These are phyloP conservation scores for Biscogniauxia sp. DNA, from an alignment of 2,329 filamentous ascomycete species.

Conservation along the genomic window DNA sequence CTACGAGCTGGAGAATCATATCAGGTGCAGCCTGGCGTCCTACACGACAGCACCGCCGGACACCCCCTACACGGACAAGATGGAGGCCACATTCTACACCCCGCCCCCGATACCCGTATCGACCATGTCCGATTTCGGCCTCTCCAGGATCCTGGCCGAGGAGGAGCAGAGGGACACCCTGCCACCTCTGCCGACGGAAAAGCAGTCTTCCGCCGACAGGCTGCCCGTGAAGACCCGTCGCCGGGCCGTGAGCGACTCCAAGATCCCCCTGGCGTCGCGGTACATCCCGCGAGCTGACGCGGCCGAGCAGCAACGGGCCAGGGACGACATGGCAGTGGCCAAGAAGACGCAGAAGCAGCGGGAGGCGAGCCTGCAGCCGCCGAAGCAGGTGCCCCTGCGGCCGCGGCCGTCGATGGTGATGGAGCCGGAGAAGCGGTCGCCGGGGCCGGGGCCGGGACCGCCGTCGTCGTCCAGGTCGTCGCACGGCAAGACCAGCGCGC, in stretches of 20 bases:
- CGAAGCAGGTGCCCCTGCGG: background rate
- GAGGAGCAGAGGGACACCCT: background rate
- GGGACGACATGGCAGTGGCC: background rate
- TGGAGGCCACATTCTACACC: background rate
- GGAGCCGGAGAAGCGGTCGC: background rate
- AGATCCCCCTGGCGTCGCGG: background rate
- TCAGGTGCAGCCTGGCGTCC: background rate
- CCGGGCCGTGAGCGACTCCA: background rate
- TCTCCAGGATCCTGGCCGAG: background rate
- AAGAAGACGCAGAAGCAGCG: background rate
- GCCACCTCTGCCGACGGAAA: background rate
- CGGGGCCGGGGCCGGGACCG: too few species aligned
- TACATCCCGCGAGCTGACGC: background rate
- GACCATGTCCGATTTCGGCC: background rate
- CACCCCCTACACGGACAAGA: background rate
- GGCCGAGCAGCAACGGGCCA: background rate
- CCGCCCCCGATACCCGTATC: background rate
- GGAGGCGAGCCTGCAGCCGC: background rate
- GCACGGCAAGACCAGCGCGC: background rate
- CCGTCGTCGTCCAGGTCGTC: too few species aligned
- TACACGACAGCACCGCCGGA: background rate
- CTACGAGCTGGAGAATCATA: constrained; percentile 4
- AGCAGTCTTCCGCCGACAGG: background rate
- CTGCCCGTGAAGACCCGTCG: background rate
- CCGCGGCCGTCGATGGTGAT: background rate